Conservation (phyloP, 78 protist species). For the Mantamonas sphyraenae region DNA sequence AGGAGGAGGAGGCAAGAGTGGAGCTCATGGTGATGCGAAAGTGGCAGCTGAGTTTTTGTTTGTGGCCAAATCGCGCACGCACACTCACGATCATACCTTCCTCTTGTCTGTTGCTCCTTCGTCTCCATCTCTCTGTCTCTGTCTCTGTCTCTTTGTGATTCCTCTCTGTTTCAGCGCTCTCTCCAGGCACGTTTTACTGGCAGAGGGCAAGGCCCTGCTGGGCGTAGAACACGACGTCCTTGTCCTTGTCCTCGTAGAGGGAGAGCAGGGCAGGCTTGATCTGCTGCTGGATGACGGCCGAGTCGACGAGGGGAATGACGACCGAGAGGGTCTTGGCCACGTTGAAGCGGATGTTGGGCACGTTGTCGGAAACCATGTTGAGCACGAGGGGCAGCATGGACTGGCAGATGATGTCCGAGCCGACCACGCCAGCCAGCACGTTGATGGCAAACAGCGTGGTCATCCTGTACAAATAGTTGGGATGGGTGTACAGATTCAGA, state of each 20-base stretch:
- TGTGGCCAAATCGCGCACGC: no score
- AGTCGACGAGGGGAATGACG: slow-evolving; percentile 34
- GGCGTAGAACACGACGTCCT: slow-evolving; percentile 77
- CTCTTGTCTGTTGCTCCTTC: no score
- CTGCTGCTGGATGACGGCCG: slow-evolving; percentile 26
- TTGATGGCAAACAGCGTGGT: slow-evolving; percentile 69
- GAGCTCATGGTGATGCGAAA: no score
- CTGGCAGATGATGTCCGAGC: slow-evolving; percentile 25
- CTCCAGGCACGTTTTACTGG: no score
- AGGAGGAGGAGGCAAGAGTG: no score
- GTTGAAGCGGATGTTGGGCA: slow-evolving; percentile 90
- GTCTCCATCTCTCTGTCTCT: no score
- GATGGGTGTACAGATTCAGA: slow-evolving; percentile 31
- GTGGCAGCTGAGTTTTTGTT: no score
- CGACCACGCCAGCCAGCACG: slow-evolving; percentile 63
- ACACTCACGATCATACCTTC: no score
- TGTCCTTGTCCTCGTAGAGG: slow-evolving; percentile 54
- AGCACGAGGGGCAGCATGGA: slow-evolving; percentile 56
- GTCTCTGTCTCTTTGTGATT: no score
- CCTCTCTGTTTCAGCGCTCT: no score
- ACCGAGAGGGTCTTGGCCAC: slow-evolving; percentile 68
- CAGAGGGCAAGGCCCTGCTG: slow-evolving; percentile 10
- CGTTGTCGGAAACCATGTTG: slow-evolving; percentile 58
- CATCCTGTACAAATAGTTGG: slow-evolving; percentile 84
- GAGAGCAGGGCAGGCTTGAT: slow-evolving; percentile 49